These are phyloP conservation scores for Microascus cirrosus DNA, from an alignment of 2,329 filamentous ascomycete genomes.

Conservation along the genomic window DNA sequence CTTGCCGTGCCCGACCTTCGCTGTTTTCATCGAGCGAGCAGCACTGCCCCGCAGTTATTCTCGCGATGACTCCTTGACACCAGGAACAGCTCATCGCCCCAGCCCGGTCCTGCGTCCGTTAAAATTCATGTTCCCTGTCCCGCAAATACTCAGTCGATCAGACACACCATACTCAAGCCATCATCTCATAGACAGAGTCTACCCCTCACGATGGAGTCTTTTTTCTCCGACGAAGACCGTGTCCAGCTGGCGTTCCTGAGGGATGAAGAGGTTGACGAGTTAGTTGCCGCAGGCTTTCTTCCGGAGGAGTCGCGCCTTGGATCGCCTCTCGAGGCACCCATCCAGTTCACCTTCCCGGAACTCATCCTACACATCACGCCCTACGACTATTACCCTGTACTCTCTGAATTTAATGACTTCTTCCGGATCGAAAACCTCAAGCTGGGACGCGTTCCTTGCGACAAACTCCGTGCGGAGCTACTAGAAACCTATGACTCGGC, in stretches of 20 bases:
- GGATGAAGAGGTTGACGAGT: constrained; percentile 15
- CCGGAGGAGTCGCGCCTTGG: constrained; percentile 9
- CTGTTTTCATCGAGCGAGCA: too few species aligned
- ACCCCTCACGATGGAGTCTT: neutral
- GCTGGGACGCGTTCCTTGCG: constrained; percentile 3
- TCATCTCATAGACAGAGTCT: too few species aligned
- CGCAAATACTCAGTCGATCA: too few species aligned
- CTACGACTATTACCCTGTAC: constrained; percentile 12
- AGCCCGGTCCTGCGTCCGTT: too few species aligned
- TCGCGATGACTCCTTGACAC: too few species aligned
- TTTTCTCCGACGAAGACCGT: constrained; percentile 14
- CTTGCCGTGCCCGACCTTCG: too few species aligned
- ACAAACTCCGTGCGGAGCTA: constrained; percentile 5
- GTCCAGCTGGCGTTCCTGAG: constrained; percentile 15
- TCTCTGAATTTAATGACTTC: constrained; percentile 9
- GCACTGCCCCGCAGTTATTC: too few species aligned
- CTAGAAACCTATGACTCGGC: constrained; percentile 9
- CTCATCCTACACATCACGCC: constrained; percentile 13
- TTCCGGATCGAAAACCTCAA: constrained; percentile 5
- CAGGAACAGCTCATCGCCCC: too few species aligned
- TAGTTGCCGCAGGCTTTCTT: constrained; percentile 13
- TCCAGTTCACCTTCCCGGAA: constrained; percentile 12
- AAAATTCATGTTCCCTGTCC: too few species aligned
- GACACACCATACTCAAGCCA: too few species aligned
- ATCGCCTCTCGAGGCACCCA: constrained; percentile 9